These are phyloP conservation scores for Posidonia oceanica DNA, from an alignment of 116 monocot genomes.

Conservation along the genomic window DNA sequence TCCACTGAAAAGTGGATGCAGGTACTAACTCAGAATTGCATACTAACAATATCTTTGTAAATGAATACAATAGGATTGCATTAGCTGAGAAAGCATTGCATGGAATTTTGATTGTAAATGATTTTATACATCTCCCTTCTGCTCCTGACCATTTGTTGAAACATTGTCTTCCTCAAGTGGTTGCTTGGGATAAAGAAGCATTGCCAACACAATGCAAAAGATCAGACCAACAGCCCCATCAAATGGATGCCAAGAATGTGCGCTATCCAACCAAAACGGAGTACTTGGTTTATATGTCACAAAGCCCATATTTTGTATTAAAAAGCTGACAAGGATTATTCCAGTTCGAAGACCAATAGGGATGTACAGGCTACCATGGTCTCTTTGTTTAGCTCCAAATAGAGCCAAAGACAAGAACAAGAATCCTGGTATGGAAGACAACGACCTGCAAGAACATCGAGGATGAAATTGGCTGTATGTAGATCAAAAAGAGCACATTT, in stretches of 20 bases:
- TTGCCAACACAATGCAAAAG: slow-evolving; percentile 37
- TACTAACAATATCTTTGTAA: too few relatives aligned
- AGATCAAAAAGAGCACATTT: neutral
- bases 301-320: slow-evolving; percentile 39
- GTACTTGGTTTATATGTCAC: slow-evolving; percentile 30
- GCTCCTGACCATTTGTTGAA: neutral
- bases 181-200: slow-evolving; percentile 42
- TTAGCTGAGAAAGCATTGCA: too few relatives aligned
- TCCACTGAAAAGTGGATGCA: too few relatives aligned
- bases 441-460: slow-evolving; percentile 47
- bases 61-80: too few relatives aligned
- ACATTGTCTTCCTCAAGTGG: slow-evolving; percentile 3
- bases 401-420: slow-evolving; percentile 66
- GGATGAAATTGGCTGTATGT: neutral
- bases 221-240: slow-evolving; percentile 55
- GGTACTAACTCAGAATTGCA: too few relatives aligned
- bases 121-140: neutral
- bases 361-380: slow-evolving; percentile 39
- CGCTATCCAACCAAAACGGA: slow-evolving; percentile 50
- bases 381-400: slow-evolving; percentile 66
- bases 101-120: neutral
- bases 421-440: slow-evolving; percentile 57
- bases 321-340: slow-evolving; percentile 50
- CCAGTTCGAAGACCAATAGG: slow-evolving; percentile 67
- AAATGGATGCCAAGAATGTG: slow-evolving; percentile 66